phyloP scores from a whole-genome alignment of 2,329 filamentous ascomycete species.

The Onygenales sp. region DNA sequence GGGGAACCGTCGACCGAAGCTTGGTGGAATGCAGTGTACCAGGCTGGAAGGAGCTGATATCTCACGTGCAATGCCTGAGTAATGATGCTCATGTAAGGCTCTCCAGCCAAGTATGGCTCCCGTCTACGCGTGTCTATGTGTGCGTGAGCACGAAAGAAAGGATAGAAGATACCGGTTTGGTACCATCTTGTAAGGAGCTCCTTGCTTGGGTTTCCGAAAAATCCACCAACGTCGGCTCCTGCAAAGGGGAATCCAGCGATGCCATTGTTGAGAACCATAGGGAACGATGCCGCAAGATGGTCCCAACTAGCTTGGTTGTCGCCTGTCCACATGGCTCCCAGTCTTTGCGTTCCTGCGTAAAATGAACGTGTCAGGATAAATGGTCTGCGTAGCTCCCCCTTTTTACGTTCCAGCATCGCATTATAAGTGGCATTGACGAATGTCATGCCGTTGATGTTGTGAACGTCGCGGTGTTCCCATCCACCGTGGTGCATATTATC shows the following conservation, averaged over 20 bases:
- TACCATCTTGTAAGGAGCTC: conserved; percentile 93
- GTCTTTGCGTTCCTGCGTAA: conserved; percentile 79
- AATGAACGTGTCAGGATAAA: conserved; percentile 92
- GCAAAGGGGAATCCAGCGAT: conserved; percentile 90
- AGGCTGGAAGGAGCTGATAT: conserved; percentile 81
- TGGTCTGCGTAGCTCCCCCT: conserved; percentile 73
- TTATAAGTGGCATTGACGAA: conserved; percentile 91
- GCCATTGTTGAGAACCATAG: conserved; percentile 88
- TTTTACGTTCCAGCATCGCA: conserved; percentile 73
- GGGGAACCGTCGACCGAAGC: conserved; percentile 74
- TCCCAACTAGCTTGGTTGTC: conserved; percentile 94
- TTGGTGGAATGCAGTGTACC: conserved; percentile 96
- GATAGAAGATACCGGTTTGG: conserved; percentile 92
- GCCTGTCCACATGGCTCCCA: conserved; percentile 96
- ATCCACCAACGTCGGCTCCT: conserved; percentile 91
- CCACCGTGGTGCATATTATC: conserved; percentile 85
- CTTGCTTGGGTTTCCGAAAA: conserved; percentile 93
- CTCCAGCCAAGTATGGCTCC: conserved; percentile 80
- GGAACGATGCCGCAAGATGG: conserved; percentile 78
- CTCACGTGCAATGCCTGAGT: conserved; percentile 78
- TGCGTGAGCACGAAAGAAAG: conserved; percentile 94
- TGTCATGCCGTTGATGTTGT: conserved; percentile 92
- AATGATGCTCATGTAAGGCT: conserved; percentile 78
- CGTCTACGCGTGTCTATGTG: conserved; percentile 93
- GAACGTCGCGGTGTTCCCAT: conserved; percentile 95